Conservation (phyloP, 352 stramenopile genomes). For the Elongisporangium prolatum region DNA sequence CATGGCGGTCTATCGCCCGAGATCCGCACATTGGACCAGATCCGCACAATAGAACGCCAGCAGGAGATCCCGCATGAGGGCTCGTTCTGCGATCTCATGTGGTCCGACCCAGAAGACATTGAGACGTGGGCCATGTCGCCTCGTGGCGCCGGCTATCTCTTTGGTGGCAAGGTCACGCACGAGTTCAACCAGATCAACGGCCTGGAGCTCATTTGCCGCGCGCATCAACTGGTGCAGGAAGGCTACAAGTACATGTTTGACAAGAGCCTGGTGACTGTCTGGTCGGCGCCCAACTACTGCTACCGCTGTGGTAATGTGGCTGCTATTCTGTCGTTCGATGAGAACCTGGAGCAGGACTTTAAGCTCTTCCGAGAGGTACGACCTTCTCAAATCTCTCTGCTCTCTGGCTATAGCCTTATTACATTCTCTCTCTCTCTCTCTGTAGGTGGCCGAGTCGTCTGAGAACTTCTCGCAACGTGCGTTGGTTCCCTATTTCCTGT, state of each 20-base stretch:
- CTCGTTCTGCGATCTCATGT: slow-evolving; percentile 98
- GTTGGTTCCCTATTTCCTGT: slow-evolving; percentile 86
- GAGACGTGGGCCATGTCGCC: slow-evolving; percentile 88
- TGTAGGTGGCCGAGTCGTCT: slow-evolving; percentile 75
- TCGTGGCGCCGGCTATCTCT: slow-evolving; percentile 85
- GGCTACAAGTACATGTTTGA: slow-evolving; percentile 93
- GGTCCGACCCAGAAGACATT: slow-evolving; percentile 96
- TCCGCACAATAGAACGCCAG: slow-evolving; percentile 95
- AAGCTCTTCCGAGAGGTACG: slow-evolving; percentile 85
- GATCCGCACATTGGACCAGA: slow-evolving; percentile 93
- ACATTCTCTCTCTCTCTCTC: too few relatives aligned
- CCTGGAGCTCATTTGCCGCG: slow-evolving; percentile 85
- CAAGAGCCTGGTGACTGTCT: slow-evolving; percentile 80
- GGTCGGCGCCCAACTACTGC: slow-evolving; percentile 83
- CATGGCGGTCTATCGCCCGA: slow-evolving; percentile 95
- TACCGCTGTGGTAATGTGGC: slow-evolving; percentile 85
- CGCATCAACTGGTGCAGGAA: slow-evolving; percentile 88
- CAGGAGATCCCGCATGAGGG: slow-evolving; percentile 95
- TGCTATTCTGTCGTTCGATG: slow-evolving; percentile 77
- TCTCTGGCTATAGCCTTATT: too few relatives aligned
- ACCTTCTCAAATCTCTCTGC: too few relatives aligned
- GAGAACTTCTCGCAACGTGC: slow-evolving; percentile 74
- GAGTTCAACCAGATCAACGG: slow-evolving; percentile 92
- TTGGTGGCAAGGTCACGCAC: slow-evolving; percentile 81
- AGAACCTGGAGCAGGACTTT: slow-evolving; percentile 84